Conservation (phyloP, 2,329 filamentous ascomycete species). For the Trichoderma asperellum region DNA sequence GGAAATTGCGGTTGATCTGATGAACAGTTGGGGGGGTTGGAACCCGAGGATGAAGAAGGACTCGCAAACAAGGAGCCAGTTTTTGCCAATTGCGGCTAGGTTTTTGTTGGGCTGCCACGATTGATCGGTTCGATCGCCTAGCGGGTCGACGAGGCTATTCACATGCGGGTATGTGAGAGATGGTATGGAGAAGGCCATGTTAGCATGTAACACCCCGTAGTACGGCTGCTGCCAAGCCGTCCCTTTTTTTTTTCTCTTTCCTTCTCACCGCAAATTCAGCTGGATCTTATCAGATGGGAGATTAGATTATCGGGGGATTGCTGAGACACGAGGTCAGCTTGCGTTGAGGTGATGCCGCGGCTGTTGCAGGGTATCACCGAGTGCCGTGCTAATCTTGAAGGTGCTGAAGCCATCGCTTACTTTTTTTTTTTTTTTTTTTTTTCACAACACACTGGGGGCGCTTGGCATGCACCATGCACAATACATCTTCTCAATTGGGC, state of each 20-base stretch:
- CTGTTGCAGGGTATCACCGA: not conserved
- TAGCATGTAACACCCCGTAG: not conserved
- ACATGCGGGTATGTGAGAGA: not conserved
- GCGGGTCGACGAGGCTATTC: not conserved
- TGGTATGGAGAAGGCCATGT: not conserved
- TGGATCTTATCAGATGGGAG: constrained; percentile 25
- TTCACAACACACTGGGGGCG: not conserved
- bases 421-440: not conserved
- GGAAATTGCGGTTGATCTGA: not conserved
- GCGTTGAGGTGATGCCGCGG: not conserved
- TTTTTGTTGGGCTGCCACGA: constrained; percentile 1
- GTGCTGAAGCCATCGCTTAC: not conserved
- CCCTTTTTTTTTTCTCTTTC: too few species aligned
- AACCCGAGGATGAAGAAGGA: not conserved
- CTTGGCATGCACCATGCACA: not conserved
- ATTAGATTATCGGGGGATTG: constrained; percentile 19
- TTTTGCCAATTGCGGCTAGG: not conserved
- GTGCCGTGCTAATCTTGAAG: not conserved
- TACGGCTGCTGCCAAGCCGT: not conserved
- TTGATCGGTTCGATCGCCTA: not conserved
- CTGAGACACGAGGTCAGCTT: not conserved
- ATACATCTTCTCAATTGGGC: not conserved
- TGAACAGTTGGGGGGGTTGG: not conserved
- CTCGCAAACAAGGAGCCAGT: not conserved
- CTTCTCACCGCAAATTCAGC: not conserved